These are phyloP conservation scores for Colletotrichum caudatum DNA, from an alignment of 2,329 filamentous ascomycete genomes.

Conservation along the genomic window DNA sequence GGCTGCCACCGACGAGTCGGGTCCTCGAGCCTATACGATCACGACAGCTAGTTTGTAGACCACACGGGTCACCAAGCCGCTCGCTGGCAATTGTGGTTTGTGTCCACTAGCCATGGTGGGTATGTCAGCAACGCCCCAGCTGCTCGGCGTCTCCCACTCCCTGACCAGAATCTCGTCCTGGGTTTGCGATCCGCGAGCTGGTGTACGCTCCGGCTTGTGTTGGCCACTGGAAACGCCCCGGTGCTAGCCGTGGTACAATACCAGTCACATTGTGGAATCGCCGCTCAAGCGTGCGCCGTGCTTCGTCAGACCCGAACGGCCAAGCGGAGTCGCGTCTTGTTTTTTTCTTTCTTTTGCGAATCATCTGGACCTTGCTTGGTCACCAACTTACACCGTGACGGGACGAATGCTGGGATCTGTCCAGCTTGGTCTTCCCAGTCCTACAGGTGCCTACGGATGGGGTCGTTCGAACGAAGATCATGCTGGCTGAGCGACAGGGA, in stretches of 20 bases:
- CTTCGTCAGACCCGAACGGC: slow-evolving; percentile 26
- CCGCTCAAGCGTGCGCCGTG: slow-evolving; percentile 22
- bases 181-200: slow-evolving; percentile 1
- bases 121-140: slow-evolving; percentile 30
- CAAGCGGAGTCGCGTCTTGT: slow-evolving; percentile 18
- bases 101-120: slow-evolving; percentile 20
- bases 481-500: slow-evolving; percentile 43
- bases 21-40: slow-evolving; percentile 2
- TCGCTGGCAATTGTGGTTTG: slow-evolving; percentile 18
- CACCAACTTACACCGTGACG: slow-evolving; percentile 32
- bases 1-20: slow-evolving; percentile 44
- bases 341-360: background rate
- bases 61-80: slow-evolving; percentile 28
- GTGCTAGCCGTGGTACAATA: background rate
- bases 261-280: slow-evolving; percentile 12
- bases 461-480: slow-evolving; percentile 33
- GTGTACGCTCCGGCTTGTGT: slow-evolving; percentile 10
- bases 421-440: slow-evolving; percentile 27
- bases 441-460: slow-evolving; percentile 30
- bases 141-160: slow-evolving; percentile 3
- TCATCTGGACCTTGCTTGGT: slow-evolving; percentile 11
- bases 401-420: slow-evolving; percentile 5
- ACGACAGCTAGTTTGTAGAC: background rate
- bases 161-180: slow-evolving; percentile 6
- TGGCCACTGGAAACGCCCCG: background rate